These are phyloP conservation scores for Saturnispora hagleri DNA, from an alignment of 805 yeast genomes.

Conservation along the genomic window DNA sequence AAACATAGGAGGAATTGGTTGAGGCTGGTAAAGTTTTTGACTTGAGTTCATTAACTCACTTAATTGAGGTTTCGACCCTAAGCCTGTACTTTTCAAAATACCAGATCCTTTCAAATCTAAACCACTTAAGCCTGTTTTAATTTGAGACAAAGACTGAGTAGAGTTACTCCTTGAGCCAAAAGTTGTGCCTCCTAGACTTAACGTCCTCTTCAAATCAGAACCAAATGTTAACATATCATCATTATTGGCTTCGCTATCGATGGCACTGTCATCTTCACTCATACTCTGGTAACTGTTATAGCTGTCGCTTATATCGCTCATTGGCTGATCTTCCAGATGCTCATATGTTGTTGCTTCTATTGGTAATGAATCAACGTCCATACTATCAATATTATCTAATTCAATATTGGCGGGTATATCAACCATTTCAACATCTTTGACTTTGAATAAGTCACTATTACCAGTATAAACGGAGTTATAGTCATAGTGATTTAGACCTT, in stretches of 20 bases:
- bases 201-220: slow-evolving; percentile 10
- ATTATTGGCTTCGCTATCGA: background rate
- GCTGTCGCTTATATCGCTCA: background rate
- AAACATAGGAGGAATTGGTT: background rate
- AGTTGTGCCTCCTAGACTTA: slow-evolving; percentile 14
- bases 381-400: slow-evolving; percentile 19
- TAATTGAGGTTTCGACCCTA: slow-evolving; percentile 25
- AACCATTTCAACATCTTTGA: slow-evolving; percentile 23
- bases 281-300: background rate
- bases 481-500: slow-evolving; percentile 73
- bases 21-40: background rate
- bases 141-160: slow-evolving; percentile 18
- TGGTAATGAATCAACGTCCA: slow-evolving; percentile 18
- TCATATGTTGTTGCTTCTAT: background rate
- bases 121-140: slow-evolving; percentile 26
- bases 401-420: slow-evolving; percentile 37
- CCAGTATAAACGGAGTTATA: slow-evolving; percentile 67
- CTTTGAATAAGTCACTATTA: slow-evolving; percentile 23
- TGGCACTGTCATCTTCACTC: background rate
- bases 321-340: slow-evolving; percentile 6
- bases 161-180: slow-evolving; percentile 8
- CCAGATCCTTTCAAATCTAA: slow-evolving; percentile 24
- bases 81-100: slow-evolving; percentile 21
- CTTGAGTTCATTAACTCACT: background rate
- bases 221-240: background rate